These are phyloP conservation scores for Blastocystis sp. DNA, from an alignment of 352 stramenopile species.

Conservation along the genomic window DNA sequence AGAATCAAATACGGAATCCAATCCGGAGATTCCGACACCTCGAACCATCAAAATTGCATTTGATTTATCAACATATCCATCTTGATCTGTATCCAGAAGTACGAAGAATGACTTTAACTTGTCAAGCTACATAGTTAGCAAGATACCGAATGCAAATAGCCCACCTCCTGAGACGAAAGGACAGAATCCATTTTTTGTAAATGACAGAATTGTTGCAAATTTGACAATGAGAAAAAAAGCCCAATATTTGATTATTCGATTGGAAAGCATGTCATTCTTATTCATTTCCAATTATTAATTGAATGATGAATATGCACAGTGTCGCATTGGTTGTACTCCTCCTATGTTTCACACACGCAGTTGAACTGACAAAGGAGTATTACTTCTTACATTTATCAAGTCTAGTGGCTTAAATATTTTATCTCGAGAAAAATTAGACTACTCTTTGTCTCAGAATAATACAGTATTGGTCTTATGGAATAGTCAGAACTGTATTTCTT, in stretches of 20 bases:
- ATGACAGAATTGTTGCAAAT: too few relatives aligned
- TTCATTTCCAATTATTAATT: background rate
- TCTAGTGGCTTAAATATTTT: constrained; percentile 51
- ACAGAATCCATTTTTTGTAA: constrained; percentile 59
- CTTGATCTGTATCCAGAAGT: constrained; percentile 4
- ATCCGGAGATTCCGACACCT: background rate
- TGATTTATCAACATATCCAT: background rate
- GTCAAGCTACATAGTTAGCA: background rate
- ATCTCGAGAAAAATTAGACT: background rate
- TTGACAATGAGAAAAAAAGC: background rate
- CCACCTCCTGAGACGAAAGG: constrained; percentile 15
- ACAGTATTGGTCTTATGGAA: constrained; percentile 43
- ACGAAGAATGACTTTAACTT: constrained; percentile 46
- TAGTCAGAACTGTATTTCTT: constrained; percentile 4
- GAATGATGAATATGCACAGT: background rate
- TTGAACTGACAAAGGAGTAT: constrained; percentile 53
- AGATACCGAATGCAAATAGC: background rate
- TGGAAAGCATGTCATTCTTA: constrained; percentile 6
- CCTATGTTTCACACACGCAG: background rate
- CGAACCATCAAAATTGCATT: constrained; percentile 35
- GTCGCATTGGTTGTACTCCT: background rate
- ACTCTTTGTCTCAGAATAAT: background rate
- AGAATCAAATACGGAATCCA: constrained; percentile 33
- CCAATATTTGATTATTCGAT: background rate
- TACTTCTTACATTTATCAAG: background rate